Evolutionary conservation across 257 asterid genomes (phyloP), one percentile per base, ranked within the genome.

Genomic region (Schizonepeta tenuifolia): DNA sequence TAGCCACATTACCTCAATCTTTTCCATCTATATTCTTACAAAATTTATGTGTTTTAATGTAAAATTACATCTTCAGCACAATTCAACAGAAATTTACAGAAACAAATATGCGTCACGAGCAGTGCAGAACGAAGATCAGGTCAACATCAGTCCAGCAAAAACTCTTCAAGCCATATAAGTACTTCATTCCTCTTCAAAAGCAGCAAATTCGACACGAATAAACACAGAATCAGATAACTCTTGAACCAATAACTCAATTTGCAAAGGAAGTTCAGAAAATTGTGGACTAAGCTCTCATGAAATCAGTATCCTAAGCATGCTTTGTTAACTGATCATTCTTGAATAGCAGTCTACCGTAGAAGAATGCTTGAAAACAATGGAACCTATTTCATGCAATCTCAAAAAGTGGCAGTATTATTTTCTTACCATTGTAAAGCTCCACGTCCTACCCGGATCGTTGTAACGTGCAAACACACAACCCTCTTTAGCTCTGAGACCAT

Each of bases 391-490:
- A 49, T 49, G 21, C 55, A 49, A n/a, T n/a, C 20, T 5, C 2
- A 15, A 49, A 50, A 26, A n/a, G 33, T 28, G 33, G 5, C 17
- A 53, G 18, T 65, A 35, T 40, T 43, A 50, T 50, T 50, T 22
- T 61, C 83, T 51, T 84, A 90, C 97, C 98, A 87, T 86, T 21
- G 79, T 80, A 70, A 81, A 89, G 81, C 81, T 86, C 92, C 89
- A 73, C 3, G 98, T 93, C 38, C 89, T 83, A 59, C 90, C 96
- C 9, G 97, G 97, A 82, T 90, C 98, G 54, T 93, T 93, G 85
- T 93, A 93, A 7, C 96, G 96, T 15, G 97, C 98, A 4, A 93
- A 77, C 84, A 89, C 35, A 74, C 96, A 93, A 44, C 96, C 96
- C 0, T 66, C 28, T 77, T 80, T 78, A 7, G 92, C 88, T 46